Percentiles rank a stretch among this genome's conserved stretches.
phyloP scores from a whole-genome alignment of 2,329 filamentous ascomycete species.

The Pyrenochaeta sp. region DNA sequence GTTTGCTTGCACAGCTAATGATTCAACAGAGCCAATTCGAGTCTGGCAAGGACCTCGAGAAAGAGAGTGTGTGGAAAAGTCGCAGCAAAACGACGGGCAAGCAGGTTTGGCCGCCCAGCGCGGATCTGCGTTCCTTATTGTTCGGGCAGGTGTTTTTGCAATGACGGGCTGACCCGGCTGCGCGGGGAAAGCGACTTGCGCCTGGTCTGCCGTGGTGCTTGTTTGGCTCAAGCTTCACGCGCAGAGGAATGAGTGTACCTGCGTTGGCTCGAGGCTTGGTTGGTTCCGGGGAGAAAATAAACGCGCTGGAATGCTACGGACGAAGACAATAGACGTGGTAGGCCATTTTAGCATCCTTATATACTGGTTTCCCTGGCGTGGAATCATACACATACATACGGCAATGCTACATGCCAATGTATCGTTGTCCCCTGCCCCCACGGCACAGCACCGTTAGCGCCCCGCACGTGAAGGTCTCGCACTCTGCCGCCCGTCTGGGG shows the following conservation, averaged over 20 bases:
- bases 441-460: neutral
- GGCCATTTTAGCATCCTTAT: neutral
- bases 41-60: neutral
- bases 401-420: neutral
- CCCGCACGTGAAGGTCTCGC: neutral
- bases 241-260: conserved; percentile 4
- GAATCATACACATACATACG: too few relatives aligned
- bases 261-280: neutral
- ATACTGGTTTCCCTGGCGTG: too few relatives aligned
- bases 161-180: conserved; percentile 1
- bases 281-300: neutral
- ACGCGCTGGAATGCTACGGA: neutral
- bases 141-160: neutral
- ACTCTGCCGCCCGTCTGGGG: conserved; percentile 5
- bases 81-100: too few relatives aligned
- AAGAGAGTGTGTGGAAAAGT: conserved; percentile 1
- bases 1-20: neutral
- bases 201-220: conserved; percentile 18
- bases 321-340: neutral
- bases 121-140: neutral
- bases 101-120: too few relatives aligned
- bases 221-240: conserved; percentile 22
- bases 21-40: neutral
- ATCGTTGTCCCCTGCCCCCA: neutral
- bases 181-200: conserved; percentile 7